phyloP scores from a whole-genome alignment of 2,329 filamentous ascomycete genomes.

The Hypoxylon sp. region DNA sequence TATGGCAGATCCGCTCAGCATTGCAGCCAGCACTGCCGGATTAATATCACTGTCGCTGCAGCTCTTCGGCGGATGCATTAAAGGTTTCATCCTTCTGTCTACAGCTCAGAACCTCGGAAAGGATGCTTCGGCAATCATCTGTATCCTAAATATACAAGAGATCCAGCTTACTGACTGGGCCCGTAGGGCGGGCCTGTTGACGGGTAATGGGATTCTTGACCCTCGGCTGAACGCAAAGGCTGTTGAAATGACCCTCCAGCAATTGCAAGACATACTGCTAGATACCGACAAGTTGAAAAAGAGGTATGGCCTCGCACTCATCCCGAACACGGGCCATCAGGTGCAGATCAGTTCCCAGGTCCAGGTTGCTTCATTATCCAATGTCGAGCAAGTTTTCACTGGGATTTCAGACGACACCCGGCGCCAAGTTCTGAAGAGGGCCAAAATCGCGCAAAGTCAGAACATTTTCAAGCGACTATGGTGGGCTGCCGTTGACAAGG shows the following conservation, averaged over 20 bases:
- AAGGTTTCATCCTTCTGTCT: slow-evolving; percentile 10
- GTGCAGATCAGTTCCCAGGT: neutral
- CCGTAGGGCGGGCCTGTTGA: slow-evolving; percentile 9
- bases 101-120: slow-evolving; percentile 13
- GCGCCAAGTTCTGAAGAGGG: slow-evolving; percentile 1
- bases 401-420: slow-evolving; percentile 11
- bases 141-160: slow-evolving; percentile 9
- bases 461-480: slow-evolving; percentile 10
- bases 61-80: slow-evolving; percentile 8
- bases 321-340: neutral
- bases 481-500: slow-evolving; percentile 15
- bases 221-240: slow-evolving; percentile 3
- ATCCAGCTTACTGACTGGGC: slow-evolving; percentile 15
- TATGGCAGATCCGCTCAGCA: slow-evolving; percentile 15
- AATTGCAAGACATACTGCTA: slow-evolving; percentile 12
- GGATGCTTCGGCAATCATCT: slow-evolving; percentile 8
- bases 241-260: slow-evolving; percentile 12
- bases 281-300: slow-evolving; percentile 10
- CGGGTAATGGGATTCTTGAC: neutral
- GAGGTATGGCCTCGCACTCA: slow-evolving; percentile 2
- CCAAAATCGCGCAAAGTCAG: slow-evolving; percentile 2
- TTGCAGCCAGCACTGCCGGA: slow-evolving; percentile 5
- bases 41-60: slow-evolving; percentile 8
- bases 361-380: neutral
- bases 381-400: slow-evolving; percentile 5